A percentile compares a stretch with the other conserved stretches of the same genome.
These are phyloP conservation scores for Vigna trinervia DNA, from an alignment of 306 rosid genomes.

Conservation along the genomic window DNA sequence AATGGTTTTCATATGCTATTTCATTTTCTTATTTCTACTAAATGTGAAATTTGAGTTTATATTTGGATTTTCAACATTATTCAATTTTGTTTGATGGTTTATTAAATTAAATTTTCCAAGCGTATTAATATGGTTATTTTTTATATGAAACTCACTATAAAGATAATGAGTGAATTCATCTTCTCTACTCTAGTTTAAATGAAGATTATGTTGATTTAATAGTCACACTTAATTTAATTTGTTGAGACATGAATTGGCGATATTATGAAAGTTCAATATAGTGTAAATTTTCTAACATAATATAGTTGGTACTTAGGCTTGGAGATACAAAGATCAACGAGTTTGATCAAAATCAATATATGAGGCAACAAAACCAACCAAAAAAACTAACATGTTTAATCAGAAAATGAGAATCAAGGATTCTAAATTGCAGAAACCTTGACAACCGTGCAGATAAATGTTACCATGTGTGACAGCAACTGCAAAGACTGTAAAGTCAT, in stretches of 20 bases:
- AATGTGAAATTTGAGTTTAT: too few relatives aligned
- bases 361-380: too few relatives aligned
- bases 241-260: too few relatives aligned
- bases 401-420: neutral
- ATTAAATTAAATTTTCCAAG: neutral
- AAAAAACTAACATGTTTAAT: neutral
- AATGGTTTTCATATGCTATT: too few relatives aligned
- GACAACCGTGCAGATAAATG: neutral
- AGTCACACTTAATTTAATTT: neutral
- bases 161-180: too few relatives aligned
- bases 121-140: neutral
- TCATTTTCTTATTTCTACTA: too few relatives aligned
- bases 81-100: neutral
- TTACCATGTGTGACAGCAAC: neutral
- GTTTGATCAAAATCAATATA: too few relatives aligned
- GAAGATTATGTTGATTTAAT: too few relatives aligned
- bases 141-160: neutral
- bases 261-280: neutral
- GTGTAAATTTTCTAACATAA: too few relatives aligned
- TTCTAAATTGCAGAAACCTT: neutral
- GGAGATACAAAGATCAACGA: too few relatives aligned
- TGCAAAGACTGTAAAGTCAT: neutral
- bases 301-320: too few relatives aligned
- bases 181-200: too few relatives aligned
- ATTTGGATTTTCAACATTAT: neutral